A percentile compares a stretch with the other conserved stretches of the same genome.
Evolutionary conservation across 2,329 filamentous ascomycete species (phyloP).

Genomic region (Geoglossum cookeanum): DNA sequence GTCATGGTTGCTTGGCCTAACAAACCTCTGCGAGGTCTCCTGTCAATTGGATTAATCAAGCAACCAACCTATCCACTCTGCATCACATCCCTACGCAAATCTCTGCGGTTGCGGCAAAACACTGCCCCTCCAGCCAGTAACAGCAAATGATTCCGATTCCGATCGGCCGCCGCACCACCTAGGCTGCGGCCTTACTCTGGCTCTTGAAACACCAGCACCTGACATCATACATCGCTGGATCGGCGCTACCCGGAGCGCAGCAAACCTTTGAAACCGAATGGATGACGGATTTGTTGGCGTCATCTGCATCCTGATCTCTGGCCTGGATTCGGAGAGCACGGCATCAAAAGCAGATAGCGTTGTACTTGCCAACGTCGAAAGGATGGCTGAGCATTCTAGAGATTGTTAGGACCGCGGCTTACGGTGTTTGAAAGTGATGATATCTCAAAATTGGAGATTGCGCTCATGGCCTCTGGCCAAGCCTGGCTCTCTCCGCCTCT

Average conservation of each 20-base stretch:
- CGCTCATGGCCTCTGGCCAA: not conserved
- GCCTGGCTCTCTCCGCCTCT: not conserved
- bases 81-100: no score
- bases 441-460: not conserved
- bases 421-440: not conserved
- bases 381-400: not conserved
- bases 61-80: no score
- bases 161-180: not conserved
- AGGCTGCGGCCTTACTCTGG: not conserved
- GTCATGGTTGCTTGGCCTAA: no score
- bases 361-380: not conserved
- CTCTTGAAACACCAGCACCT: not conserved
- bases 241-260: not conserved
- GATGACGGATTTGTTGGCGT: not conserved
- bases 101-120: no score
- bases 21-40: no score
- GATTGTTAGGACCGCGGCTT: not conserved
- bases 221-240: not conserved
- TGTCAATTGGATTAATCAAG: no score
- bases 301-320: not conserved
- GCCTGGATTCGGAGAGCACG: not conserved
- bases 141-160: no score
- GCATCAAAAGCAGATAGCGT: not conserved
- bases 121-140: no score
- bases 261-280: not conserved